These are phyloP conservation scores for Rhazya stricta DNA, from an alignment of 257 asterid genomes.

Conservation along the genomic window DNA sequence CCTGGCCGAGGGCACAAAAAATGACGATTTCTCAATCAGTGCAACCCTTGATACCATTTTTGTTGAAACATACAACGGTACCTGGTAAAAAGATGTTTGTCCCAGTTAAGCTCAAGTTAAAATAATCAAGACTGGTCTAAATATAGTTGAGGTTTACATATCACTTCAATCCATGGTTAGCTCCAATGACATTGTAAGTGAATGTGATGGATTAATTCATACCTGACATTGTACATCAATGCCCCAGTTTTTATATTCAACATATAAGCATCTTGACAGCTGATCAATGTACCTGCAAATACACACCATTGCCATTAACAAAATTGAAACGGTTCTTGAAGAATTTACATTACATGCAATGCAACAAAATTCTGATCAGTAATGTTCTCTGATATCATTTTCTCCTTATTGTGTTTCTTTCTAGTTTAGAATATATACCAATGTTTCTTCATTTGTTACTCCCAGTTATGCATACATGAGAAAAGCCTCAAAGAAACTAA, in stretches of 20 bases:
- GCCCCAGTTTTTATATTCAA: constrained; percentile 56
- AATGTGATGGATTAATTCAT: neutral
- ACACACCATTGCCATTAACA: neutral
- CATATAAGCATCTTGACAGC: constrained; percentile 56
- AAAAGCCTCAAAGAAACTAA: too few relatives aligned
- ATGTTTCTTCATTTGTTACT: too few relatives aligned
- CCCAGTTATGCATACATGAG: too few relatives aligned
- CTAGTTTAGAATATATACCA: too few relatives aligned
- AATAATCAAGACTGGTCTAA: neutral
- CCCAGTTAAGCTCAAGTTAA: neutral
- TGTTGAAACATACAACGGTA: constrained; percentile 73
- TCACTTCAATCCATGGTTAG: too few relatives aligned
- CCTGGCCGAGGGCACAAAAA: constrained; percentile 55
- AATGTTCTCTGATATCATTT: too few relatives aligned
- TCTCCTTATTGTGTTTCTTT: too few relatives aligned
- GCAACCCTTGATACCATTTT: constrained; percentile 74
- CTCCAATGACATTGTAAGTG: too few relatives aligned
- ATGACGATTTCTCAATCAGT: constrained; percentile 41
- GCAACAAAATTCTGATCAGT: neutral
- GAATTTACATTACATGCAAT: too few relatives aligned
- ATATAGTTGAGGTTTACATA: neutral
- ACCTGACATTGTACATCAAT: constrained; percentile 87
- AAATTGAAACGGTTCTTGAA: neutral
- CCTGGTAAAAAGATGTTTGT: constrained; percentile 26
- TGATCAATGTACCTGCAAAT: constrained; percentile 69